phyloP scores from a whole-genome alignment of 192 early-diverging fungal genomes.

The Backusella morwellensis region DNA sequence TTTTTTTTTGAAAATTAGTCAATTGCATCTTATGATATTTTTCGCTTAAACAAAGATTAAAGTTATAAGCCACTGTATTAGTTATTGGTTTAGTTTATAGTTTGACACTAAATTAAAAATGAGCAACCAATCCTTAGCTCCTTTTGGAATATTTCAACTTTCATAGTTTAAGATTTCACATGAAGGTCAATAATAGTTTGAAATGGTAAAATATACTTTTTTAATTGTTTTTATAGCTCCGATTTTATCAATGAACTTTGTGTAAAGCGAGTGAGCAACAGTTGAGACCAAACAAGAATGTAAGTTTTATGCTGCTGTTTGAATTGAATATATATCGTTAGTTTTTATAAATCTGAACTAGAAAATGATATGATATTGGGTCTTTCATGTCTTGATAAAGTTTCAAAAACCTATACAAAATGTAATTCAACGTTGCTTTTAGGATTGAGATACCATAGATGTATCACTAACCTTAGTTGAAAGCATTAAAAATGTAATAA shows the following conservation, averaged over 20 bases:
- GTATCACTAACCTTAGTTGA: too few relatives aligned
- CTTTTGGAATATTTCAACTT: not conserved
- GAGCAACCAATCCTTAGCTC: not conserved
- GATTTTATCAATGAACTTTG: not conserved
- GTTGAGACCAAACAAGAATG: not conserved
- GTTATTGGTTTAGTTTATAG: not conserved
- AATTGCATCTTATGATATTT: not conserved
- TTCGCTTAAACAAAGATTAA: too few relatives aligned
- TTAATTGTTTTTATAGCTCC: not conserved
- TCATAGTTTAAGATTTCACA: not conserved
- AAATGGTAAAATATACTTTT: not conserved
- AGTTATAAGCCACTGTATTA: not conserved
- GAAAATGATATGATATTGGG: too few relatives aligned
- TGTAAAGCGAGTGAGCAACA: not conserved
- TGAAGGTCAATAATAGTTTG: not conserved
- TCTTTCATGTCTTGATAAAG: too few relatives aligned
- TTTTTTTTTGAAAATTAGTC: not conserved
- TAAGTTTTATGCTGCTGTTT: not conserved
- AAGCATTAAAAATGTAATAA: too few relatives aligned
- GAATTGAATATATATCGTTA: too few relatives aligned
- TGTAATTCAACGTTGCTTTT: too few relatives aligned
- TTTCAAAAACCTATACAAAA: too few relatives aligned
- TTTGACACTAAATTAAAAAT: not conserved
- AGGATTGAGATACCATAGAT: too few relatives aligned
- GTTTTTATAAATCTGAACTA: too few relatives aligned